These are phyloP conservation scores for Mycena albidolilacea DNA, from an alignment of 768 basidiomycete species.

Conservation along the genomic window DNA sequence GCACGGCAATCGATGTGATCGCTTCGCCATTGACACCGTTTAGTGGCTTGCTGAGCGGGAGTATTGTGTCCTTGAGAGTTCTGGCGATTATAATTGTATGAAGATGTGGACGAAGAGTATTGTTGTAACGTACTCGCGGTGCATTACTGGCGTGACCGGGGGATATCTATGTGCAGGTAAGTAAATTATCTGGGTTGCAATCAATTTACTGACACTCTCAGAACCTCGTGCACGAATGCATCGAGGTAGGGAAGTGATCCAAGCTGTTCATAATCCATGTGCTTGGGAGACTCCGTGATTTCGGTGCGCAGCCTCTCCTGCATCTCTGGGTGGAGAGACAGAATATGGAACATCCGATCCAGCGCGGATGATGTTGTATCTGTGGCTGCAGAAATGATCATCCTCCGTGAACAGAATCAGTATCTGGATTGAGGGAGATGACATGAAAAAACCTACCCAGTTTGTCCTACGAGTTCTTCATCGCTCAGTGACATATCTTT, in stretches of 20 bases:
- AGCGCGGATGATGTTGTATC: slow-evolving; percentile 49
- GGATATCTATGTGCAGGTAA: neutral
- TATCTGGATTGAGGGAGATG: too few relatives aligned
- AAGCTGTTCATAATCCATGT: slow-evolving; percentile 46
- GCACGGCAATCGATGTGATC: too few relatives aligned
- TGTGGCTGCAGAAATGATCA: slow-evolving; percentile 46
- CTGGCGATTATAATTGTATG: neutral
- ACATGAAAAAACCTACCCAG: neutral
- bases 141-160: neutral
- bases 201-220: neutral
- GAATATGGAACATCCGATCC: slow-evolving; percentile 42
- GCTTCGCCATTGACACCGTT: neutral
- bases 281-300: slow-evolving; percentile 33
- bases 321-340: slow-evolving; percentile 43
- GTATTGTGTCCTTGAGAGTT: neutral
- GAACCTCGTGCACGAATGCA: slow-evolving; percentile 12
- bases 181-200: neutral
- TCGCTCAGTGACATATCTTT: neutral
- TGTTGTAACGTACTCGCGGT: neutral
- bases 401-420: slow-evolving; percentile 32
- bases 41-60: neutral
- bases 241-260: slow-evolving; percentile 10
- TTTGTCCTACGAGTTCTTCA: slow-evolving; percentile 11
- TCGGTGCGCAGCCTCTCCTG: slow-evolving; percentile 46
- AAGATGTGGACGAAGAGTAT: too few relatives aligned